A percentile compares a stretch with the other conserved stretches of the same genome.
Evolutionary conservation across 352 stramenopile species (phyloP).

Genomic region (Globisporangium lucens): DNA sequence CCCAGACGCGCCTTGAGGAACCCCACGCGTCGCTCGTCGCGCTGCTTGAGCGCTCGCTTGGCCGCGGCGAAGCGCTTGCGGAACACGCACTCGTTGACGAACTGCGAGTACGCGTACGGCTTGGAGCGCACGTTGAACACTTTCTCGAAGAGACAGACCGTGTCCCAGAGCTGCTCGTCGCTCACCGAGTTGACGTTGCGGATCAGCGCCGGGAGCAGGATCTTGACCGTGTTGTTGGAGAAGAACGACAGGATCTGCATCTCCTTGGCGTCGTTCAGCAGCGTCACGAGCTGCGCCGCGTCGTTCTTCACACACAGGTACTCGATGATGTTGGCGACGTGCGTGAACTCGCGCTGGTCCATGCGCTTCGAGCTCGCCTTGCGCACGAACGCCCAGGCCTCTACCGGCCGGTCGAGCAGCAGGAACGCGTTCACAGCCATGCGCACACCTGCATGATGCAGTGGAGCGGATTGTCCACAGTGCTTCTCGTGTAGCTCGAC

Average conservation of each 20-base stretch:
- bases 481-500: slow-evolving; percentile 34
- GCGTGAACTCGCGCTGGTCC: slow-evolving; percentile 22
- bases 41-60: slow-evolving; percentile 30
- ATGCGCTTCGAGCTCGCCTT: slow-evolving; percentile 22
- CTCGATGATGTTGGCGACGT: slow-evolving; percentile 42
- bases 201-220: slow-evolving; percentile 37
- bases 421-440: slow-evolving; percentile 58
- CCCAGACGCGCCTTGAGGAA: slow-evolving; percentile 25
- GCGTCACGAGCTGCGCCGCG: slow-evolving; percentile 24
- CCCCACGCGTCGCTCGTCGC: slow-evolving; percentile 20
- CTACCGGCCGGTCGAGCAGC: slow-evolving; percentile 37
- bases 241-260: slow-evolving; percentile 26
- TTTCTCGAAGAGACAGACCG: slow-evolving; percentile 24
- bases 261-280: slow-evolving; percentile 36
- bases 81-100: slow-evolving; percentile 41
- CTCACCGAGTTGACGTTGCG: slow-evolving; percentile 26
- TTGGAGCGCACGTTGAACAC: slow-evolving; percentile 36
- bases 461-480: slow-evolving; percentile 11
- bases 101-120: slow-evolving; percentile 33
- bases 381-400: slow-evolving; percentile 41
- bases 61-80: slow-evolving; percentile 26
- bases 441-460: slow-evolving; percentile 38
- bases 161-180: slow-evolving; percentile 36
- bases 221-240: slow-evolving; percentile 37
- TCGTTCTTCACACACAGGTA: slow-evolving; percentile 41